These are phyloP conservation scores for Tetrahymena malaccensis DNA, from an alignment of 73 alveolate genomes.

Conservation along the genomic window DNA sequence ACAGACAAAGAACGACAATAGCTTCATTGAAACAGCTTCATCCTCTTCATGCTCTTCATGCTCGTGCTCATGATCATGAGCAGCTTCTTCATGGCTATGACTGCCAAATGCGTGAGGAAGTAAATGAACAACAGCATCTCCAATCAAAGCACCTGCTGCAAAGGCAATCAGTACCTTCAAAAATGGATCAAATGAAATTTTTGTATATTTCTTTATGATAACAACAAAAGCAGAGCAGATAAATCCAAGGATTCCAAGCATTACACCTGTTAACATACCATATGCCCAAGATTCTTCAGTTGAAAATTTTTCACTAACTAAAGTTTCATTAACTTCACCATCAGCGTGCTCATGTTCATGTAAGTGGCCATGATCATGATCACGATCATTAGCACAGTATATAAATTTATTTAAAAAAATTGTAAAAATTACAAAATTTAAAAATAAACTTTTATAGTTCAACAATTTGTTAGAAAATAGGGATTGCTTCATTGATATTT, in stretches of 20 bases:
- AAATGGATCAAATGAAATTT: not conserved
- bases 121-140: constrained; percentile 38
- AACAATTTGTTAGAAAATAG: not conserved
- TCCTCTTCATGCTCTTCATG: not conserved
- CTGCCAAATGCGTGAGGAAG: constrained; percentile 25
- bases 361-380: not conserved
- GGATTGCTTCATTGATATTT: not conserved
- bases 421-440: not conserved
- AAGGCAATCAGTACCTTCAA: constrained; percentile 11
- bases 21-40: not conserved
- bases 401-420: not conserved
- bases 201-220: not conserved
- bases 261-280: constrained; percentile 18
- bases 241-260: constrained; percentile 24
- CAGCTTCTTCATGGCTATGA: not conserved
- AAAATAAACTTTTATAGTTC: not conserved
- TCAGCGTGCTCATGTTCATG: not conserved
- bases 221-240: constrained; percentile 4
- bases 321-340: not conserved
- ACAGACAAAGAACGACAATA: not conserved
- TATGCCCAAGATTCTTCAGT: constrained; percentile 16
- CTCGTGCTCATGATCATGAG: not conserved
- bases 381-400: not conserved
- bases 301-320: not conserved
- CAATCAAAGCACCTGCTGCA: constrained; percentile 35